phyloP scores from a whole-genome alignment of 257 asterid genomes.

The Dorcoceras hygrometricum region DNA sequence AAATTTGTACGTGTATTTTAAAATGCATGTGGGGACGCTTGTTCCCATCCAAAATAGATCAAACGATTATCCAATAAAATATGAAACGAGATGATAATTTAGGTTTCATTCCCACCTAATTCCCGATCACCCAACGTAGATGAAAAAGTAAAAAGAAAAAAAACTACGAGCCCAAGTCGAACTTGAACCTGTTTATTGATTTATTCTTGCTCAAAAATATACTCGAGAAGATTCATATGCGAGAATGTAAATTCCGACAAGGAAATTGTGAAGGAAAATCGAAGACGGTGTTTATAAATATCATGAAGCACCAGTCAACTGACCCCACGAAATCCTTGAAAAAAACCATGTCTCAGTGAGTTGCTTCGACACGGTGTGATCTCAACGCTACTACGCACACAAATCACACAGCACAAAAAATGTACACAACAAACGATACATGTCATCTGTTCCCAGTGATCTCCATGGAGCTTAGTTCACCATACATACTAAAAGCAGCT shows the following conservation, averaged over 20 bases:
- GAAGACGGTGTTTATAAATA: neutral
- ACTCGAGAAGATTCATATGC: neutral
- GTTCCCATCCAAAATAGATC: no score
- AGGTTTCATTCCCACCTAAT: no score
- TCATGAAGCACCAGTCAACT: constrained; percentile 7
- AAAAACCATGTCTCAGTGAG: constrained; percentile 64
- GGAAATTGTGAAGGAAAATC: neutral
- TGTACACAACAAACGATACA: constrained; percentile 16
- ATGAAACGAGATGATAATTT: no score
- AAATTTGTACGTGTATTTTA: no score
- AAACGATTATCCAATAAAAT: no score
- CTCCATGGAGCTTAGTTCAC: constrained; percentile 41
- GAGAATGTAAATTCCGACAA: neutral
- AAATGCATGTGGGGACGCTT: no score
- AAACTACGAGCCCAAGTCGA: no score
- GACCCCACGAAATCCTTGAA: constrained; percentile 24
- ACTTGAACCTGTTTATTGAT: no score
- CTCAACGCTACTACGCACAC: constrained; percentile 33
- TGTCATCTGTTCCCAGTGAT: constrained; percentile 52
- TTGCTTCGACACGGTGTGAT: constrained; percentile 57
- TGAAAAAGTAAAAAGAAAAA: no score
- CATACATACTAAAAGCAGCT: constrained; percentile 59
- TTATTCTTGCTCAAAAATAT: no score
- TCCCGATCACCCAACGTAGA: no score
- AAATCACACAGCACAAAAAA: constrained; percentile 25